A percentile compares a stretch with the other conserved stretches of the same genome.
Conservation (phyloP, 2,329 filamentous ascomycete species). For the Aspergillus ochraceoroseus region DNA sequence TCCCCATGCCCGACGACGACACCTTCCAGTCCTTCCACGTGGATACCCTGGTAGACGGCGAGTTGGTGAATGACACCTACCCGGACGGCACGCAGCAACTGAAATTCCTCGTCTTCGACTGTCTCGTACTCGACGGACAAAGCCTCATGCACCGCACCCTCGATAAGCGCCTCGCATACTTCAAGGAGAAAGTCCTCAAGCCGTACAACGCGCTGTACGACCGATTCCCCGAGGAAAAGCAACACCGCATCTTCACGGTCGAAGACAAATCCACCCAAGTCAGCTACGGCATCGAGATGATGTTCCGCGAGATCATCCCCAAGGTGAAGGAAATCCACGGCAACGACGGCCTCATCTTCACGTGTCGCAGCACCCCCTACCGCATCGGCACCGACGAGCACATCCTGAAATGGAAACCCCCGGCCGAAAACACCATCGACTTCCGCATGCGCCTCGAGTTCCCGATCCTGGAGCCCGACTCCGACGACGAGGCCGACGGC, state of each 20-base stretch:
- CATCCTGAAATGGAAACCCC: constrained; percentile 97
- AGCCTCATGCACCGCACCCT: constrained; percentile 72
- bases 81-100: constrained; percentile 63
- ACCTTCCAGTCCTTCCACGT: constrained; percentile 64
- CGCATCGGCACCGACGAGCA: constrained; percentile 84
- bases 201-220: constrained; percentile 69
- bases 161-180: constrained; percentile 83
- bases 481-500: constrained; percentile 63
- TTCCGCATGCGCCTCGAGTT: constrained; percentile 78
- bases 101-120: constrained; percentile 90
- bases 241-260: constrained; percentile 70
- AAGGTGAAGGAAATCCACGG: constrained; percentile 69
- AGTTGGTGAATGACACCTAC: constrained; percentile 80
- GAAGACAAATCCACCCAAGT: constrained; percentile 87
- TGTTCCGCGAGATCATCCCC: constrained; percentile 83
- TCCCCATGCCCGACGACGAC: constrained; percentile 64
- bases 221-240: constrained; percentile 66
- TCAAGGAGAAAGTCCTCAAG: constrained; percentile 72
- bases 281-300: constrained; percentile 81
- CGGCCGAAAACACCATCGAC: constrained; percentile 90
- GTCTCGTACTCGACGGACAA: constrained; percentile 72
- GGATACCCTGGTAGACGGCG: constrained; percentile 82
- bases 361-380: constrained; percentile 83
- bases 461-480: constrained; percentile 63
- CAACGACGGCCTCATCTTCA: constrained; percentile 96